Evolutionary conservation across 2,329 filamentous ascomycete species (phyloP).

Genomic region (Diplodia intermedia): DNA sequence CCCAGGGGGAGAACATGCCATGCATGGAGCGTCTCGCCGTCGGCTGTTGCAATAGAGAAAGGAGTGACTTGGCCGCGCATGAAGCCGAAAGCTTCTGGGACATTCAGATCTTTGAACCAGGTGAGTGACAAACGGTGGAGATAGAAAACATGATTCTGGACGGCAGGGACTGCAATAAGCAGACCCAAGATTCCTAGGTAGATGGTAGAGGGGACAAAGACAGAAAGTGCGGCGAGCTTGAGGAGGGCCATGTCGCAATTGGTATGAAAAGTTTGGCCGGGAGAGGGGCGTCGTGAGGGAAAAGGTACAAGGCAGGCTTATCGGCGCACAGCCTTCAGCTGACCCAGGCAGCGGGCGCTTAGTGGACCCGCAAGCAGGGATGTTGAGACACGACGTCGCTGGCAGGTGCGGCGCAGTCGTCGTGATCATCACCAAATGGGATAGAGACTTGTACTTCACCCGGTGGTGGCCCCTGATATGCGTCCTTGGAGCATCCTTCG

Average conservation of each 20-base stretch:
- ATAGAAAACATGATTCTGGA: conserved; percentile 65
- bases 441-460: no score
- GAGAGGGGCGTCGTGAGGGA: not conserved
- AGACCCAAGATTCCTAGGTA: conserved; percentile 57
- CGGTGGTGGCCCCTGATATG: no score
- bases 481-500: no score
- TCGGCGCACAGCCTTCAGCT: not conserved
- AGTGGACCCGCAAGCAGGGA: no score
- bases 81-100: conserved; percentile 58
- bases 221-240: not conserved
- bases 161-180: conserved; percentile 51
- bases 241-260: not conserved
- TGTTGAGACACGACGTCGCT: no score
- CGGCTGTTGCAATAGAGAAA: conserved; percentile 54
- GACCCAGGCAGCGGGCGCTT: no score
- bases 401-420: no score
- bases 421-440: no score
- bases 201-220: not conserved
- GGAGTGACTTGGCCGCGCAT: conserved; percentile 58
- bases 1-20: conserved; percentile 60
- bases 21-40: conserved; percentile 53
- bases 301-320: not conserved
- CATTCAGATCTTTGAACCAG: conserved; percentile 60
- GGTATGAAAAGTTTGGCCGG: not conserved
- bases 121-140: conserved; percentile 62